These are phyloP conservation scores for Xylariaceae sp. DNA, from an alignment of 2,329 filamentous ascomycete species.

Conservation along the genomic window DNA sequence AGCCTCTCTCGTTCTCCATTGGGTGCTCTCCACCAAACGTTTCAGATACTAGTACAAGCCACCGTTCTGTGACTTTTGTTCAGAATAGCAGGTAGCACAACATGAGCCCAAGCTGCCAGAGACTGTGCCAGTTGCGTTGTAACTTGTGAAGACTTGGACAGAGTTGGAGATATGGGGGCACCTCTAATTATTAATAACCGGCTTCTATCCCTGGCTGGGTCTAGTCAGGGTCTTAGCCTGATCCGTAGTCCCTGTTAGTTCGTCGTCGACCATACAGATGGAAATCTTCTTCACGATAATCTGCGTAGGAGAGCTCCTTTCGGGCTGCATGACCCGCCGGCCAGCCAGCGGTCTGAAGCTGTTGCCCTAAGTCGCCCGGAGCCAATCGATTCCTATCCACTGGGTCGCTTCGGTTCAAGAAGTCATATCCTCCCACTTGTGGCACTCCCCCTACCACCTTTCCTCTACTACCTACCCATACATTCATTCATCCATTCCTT, in stretches of 20 bases:
- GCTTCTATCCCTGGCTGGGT: constrained; percentile 15
- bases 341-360: constrained; percentile 23
- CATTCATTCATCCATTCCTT: constrained; percentile 23
- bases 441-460: no score
- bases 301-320: constrained; percentile 23
- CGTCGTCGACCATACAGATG: no score
- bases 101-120: no score
- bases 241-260: no score
- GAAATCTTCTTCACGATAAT: background rate
- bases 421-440: constrained; percentile 24
- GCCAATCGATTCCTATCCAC: constrained; percentile 30
- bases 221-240: no score
- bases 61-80: no score
- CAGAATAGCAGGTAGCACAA: no score
- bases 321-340: constrained; percentile 27
- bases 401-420: constrained; percentile 25
- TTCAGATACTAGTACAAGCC: constrained; percentile 10
- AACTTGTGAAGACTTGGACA: no score
- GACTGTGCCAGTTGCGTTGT: no score
- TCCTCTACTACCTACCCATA: constrained; percentile 21
- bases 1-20: constrained; percentile 11
- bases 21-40: constrained; percentile 6
- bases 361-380: constrained; percentile 18
- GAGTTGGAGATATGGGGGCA: no score
- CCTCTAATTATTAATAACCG: no score